Evolutionary conservation across 129 eudicot species (phyloP).

Genomic region (Flaveria sonorensis): DNA sequence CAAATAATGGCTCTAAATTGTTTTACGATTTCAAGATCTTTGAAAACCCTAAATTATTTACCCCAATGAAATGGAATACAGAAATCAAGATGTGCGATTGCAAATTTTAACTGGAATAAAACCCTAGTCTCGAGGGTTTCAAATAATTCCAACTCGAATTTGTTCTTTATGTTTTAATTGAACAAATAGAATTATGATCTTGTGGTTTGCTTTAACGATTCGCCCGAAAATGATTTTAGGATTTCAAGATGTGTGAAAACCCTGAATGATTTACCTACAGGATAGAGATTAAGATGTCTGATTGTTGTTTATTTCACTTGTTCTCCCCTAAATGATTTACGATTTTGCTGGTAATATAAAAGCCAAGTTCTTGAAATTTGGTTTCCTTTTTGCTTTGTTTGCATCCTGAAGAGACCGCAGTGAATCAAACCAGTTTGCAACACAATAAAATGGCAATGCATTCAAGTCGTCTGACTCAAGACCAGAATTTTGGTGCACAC

Average conservation of each 20-base stretch:
- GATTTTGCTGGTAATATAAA: slow-evolving; percentile 2
- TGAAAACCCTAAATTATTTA: neutral
- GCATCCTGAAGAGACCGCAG: slow-evolving; percentile 14
- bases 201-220: no score
- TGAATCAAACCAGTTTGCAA: slow-evolving; percentile 24
- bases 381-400: slow-evolving; percentile 8
- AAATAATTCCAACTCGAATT: neutral
- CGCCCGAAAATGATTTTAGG: no score
- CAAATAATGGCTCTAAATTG: neutral
- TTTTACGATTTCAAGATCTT: neutral
- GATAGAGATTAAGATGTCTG: no score
- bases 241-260: no score
- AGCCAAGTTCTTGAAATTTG: neutral
- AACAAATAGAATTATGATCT: neutral
- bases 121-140: neutral
- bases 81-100: neutral
- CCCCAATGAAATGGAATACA: no score
- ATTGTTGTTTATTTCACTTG: neutral
- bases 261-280: no score
- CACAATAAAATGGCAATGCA: slow-evolving; percentile 48
- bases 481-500: slow-evolving; percentile 57
- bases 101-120: neutral
- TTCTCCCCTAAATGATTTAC: neutral
- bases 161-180: neutral
- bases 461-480: slow-evolving; percentile 46